These are phyloP conservation scores for Arthrobotrys entomopaga DNA, from an alignment of 2,329 filamentous ascomycete genomes.

Conservation along the genomic window DNA sequence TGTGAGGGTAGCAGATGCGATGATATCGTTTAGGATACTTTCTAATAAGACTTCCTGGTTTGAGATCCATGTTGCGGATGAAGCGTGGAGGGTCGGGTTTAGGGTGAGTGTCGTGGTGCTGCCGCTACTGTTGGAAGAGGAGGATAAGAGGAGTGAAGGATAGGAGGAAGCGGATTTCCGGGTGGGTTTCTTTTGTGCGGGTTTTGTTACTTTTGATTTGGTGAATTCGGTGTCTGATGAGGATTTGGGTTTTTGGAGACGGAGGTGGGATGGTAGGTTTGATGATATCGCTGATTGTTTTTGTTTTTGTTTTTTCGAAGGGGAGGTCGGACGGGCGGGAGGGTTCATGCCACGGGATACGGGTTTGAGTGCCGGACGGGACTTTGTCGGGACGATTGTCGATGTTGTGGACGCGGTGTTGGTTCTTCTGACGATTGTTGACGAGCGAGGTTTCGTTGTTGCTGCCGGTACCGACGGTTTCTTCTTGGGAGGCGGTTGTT, in stretches of 20 bases:
- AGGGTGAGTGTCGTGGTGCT: neutral
- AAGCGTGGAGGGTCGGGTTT: constrained; percentile 17
- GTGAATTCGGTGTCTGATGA: constrained; percentile 44
- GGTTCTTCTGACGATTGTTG: constrained; percentile 8
- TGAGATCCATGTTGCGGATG: constrained; percentile 25
- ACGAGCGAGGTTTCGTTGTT: neutral
- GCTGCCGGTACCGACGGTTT: constrained; percentile 5
- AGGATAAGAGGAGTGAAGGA: constrained; percentile 17
- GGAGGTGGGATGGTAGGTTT: neutral
- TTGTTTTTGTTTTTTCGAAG: constrained; percentile 12
- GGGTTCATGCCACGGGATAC: constrained; percentile 49
- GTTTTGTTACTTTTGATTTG: constrained; percentile 27
- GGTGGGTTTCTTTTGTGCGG: constrained; percentile 20
- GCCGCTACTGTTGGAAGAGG: neutral
- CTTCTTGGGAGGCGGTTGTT: neutral
- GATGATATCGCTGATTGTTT: neutral
- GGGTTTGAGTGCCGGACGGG: constrained; percentile 33
- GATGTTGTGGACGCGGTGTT: neutral
- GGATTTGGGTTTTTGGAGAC: constrained; percentile 36
- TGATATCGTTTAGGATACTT: constrained; percentile 29
- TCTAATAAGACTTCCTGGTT: constrained; percentile 41
- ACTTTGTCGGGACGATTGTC: neutral
- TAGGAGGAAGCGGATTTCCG: constrained; percentile 51
- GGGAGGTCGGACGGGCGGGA: constrained; percentile 11
- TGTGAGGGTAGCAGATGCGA: constrained; percentile 5